phyloP scores from a whole-genome alignment of 164 flowering plant species.

The Pachysandra terminalis region DNA sequence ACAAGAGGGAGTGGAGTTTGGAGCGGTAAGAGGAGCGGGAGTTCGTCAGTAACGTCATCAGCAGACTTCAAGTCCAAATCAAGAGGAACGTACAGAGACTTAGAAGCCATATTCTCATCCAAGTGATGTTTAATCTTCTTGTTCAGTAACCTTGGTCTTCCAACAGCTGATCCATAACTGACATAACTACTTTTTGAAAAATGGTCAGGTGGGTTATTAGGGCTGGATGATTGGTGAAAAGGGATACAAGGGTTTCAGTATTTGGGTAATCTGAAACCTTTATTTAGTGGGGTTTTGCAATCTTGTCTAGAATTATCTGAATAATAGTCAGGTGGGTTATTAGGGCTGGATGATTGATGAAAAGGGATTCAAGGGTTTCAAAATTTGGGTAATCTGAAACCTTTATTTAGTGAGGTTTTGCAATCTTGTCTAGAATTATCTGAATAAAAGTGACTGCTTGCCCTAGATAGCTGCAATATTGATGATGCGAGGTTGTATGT shows the following conservation, averaged over 20 bases:
- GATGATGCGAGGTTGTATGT: too few species aligned
- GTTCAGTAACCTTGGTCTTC: background rate
- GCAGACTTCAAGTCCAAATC: conserved; percentile 53
- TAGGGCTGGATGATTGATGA: background rate
- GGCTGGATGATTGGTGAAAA: background rate
- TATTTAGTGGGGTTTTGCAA: too few species aligned
- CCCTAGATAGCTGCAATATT: too few species aligned
- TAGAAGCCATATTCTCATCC: conserved; percentile 83
- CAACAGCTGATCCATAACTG: conserved; percentile 3
- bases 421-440: too few species aligned
- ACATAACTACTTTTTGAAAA: conserved; percentile 1
- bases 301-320: too few species aligned
- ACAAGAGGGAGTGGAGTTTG: conserved; percentile 56
- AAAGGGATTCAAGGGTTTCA: too few species aligned
- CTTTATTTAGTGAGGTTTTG: too few species aligned
- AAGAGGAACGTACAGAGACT: conserved; percentile 55
- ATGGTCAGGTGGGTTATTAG: background rate
- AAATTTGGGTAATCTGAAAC: too few species aligned
- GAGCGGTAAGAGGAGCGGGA: conserved; percentile 59
- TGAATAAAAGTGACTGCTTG: too few species aligned
- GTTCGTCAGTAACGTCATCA: conserved; percentile 52
- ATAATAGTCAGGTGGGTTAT: background rate
- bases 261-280: too few species aligned
- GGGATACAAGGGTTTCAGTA: background rate
- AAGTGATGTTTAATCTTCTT: conserved; percentile 20